Conservation (phyloP, 2,329 filamentous ascomycete genomes). For the Aspergillus tamarii region DNA sequence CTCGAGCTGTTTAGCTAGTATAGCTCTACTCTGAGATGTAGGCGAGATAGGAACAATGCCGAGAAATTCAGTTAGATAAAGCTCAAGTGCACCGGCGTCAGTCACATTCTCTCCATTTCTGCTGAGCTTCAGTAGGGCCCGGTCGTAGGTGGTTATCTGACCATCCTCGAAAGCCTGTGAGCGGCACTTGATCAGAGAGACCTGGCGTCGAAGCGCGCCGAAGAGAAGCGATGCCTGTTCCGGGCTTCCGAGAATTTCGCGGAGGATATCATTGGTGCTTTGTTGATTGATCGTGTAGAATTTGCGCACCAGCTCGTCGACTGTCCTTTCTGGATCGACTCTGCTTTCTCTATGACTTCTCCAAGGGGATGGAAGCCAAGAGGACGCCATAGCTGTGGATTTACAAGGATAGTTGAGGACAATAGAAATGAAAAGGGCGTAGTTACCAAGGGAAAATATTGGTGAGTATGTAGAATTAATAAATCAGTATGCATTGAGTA, state of each 20-base stretch:
- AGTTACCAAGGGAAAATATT: no score
- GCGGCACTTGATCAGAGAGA: conserved; percentile 39
- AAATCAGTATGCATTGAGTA: not conserved
- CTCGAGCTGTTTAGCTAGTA: conserved; percentile 33
- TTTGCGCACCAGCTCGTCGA: conserved; percentile 31
- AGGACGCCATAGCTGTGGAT: conserved; percentile 2
- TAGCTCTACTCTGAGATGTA: conserved; percentile 22
- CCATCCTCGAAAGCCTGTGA: conserved; percentile 38
- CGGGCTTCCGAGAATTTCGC: conserved; percentile 32
- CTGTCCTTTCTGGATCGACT: conserved; percentile 11
- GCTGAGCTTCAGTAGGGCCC: conserved; percentile 40
- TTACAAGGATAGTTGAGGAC: not conserved
- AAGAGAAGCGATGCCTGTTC: conserved; percentile 31
- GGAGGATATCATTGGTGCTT: conserved; percentile 25
- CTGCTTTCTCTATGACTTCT: not conserved
- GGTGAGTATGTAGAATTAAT: not conserved
- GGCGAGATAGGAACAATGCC: conserved; percentile 30
- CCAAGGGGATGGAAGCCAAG: not conserved
- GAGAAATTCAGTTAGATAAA: conserved; percentile 45
- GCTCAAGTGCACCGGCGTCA: conserved; percentile 38
- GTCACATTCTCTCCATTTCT: conserved; percentile 34
- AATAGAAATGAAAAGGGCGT: not conserved
- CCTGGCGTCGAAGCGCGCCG: conserved; percentile 38
- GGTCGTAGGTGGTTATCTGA: conserved; percentile 47
- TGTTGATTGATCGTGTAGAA: conserved; percentile 31